Base-by-base conservation (phyloP, 441 rosid species). In the Euphorbia schlechtendalii region DNA sequence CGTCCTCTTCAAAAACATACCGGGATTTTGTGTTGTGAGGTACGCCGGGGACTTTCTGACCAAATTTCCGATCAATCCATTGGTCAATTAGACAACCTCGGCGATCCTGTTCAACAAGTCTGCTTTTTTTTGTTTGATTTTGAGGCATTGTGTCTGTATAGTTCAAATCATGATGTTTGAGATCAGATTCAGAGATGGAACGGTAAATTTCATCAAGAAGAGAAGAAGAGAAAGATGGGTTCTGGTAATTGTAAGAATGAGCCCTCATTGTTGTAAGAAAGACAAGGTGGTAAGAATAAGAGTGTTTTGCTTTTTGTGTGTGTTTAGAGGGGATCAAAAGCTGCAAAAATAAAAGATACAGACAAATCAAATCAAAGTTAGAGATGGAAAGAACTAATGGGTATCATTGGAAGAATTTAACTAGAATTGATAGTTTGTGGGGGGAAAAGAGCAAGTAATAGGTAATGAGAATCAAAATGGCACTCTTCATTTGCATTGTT, bases 171-270 rank as follows among this genome's bases (percentile, higher is more conserved):
- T 79, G 80, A 10, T 41, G 56, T n/a, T n/a, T n/a, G n/a, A 71
- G 48, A 51, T 71, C 79, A 8, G 78, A 71, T 17, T 69, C 82
- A 14, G 82, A 91, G 49, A 86, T 84, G 41, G 97, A 88, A 56
- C 94, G 87, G 83, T 86, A 93, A 70, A 93, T 93, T 79, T 85
- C 80, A 68, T 93, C 98, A 48, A 92, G 96, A 30, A 92, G 88
- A 60, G 77, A 71, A 17, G 98, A 90, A 27, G 98, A 92, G 76
- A 90, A 92, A 67, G 98, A 90, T 45, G 97, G 96, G 83, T 68
- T 81, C 21, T 74, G 63, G 45, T 48, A 64, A 72, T 74, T 27
- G n/a, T 71, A 22, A 68, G 45, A 41, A 38, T 59, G n/a, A n/a
- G n/a, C n/a, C n/a, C 11, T 22, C 40, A 36, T 36, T 36, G 4